Percentiles rank a stretch among this genome's conserved stretches.
phyloP scores from a whole-genome alignment of 2,329 filamentous ascomycete species.

The Dactylellina leptospora region DNA sequence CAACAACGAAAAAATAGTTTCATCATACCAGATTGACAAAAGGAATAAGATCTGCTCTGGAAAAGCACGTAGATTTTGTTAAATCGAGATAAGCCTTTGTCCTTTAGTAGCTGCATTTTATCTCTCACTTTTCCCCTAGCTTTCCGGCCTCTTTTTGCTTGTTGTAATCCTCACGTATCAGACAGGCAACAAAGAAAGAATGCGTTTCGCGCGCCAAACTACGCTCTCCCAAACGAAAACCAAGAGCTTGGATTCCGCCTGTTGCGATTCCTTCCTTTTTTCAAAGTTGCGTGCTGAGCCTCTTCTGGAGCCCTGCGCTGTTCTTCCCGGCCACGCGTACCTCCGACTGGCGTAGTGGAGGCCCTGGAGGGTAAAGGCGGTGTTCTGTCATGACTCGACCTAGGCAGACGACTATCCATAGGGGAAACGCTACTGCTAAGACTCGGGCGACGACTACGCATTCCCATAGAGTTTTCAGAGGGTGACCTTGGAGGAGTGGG shows the following conservation, averaged over 20 bases:
- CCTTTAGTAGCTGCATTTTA: too few species aligned
- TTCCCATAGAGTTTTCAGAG: conserved; percentile 27
- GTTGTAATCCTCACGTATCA: too few species aligned
- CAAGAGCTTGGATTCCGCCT: conserved; percentile 33
- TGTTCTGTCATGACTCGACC: conserved; percentile 13
- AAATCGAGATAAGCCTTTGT: too few species aligned
- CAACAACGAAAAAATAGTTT: too few species aligned
- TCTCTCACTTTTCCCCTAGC: too few species aligned
- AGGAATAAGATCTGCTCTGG: too few species aligned
- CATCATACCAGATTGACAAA: too few species aligned
- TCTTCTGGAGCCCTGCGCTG: background rate
- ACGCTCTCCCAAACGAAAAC: conserved; percentile 36
- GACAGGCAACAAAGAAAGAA: too few species aligned
- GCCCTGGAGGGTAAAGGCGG: conserved; percentile 13
- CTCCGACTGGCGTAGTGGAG: conserved; percentile 2
- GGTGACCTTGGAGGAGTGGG: conserved; percentile 46
- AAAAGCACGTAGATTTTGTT: too few species aligned
- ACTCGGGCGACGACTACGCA: conserved; percentile 22
- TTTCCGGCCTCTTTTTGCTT: too few species aligned
- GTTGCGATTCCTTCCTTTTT: conserved; percentile 20
- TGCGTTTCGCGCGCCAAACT: background rate
- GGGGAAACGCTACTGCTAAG: conserved; percentile 20
- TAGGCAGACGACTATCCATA: conserved; percentile 10
- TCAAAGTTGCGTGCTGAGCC: too few species aligned
- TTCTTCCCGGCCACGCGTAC: background rate